Percentiles rank a stretch among this genome's conserved stretches.
phyloP scores from a whole-genome alignment of 495 filamentous ascomycete genomes.

The Aspergillus sparsus region DNA sequence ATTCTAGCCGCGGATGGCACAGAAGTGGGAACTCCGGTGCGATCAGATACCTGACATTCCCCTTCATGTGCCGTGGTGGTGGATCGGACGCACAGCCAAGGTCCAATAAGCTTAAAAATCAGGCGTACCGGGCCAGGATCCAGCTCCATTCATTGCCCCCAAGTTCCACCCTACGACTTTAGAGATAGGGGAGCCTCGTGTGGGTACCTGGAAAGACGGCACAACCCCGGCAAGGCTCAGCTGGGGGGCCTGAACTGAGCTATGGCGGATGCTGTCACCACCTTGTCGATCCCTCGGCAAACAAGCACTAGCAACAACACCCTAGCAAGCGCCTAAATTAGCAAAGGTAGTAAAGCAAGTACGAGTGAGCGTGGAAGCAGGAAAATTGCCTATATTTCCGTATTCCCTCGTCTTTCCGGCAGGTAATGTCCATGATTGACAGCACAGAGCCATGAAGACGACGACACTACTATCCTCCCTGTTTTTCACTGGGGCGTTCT shows the following conservation, averaged over 20 bases:
- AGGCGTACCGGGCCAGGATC: background rate
- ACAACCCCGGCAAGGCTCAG: background rate
- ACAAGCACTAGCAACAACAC: background rate
- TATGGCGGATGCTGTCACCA: background rate
- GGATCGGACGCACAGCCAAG: constrained; percentile 1
- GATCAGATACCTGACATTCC: background rate
- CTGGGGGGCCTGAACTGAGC: background rate
- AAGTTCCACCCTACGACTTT: background rate
- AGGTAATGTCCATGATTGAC: background rate
- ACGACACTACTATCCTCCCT: background rate
- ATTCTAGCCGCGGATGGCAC: background rate
- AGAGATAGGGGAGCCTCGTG: too few relatives aligned
- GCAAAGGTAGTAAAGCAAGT: background rate
- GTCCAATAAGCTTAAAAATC: background rate
- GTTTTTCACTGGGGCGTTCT: background rate
- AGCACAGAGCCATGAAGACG: background rate
- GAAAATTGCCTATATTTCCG: background rate
- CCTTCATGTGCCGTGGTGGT: background rate
- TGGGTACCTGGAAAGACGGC: too few relatives aligned
- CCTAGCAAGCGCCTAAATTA: background rate
- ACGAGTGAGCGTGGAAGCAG: background rate
- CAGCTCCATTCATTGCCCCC: background rate
- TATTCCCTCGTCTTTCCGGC: background rate
- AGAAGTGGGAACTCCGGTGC: background rate
- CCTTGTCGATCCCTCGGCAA: background rate